These are phyloP conservation scores for Plasmodium cynomolgi DNA, from an alignment of 169 alveolate species.

Conservation along the genomic window DNA sequence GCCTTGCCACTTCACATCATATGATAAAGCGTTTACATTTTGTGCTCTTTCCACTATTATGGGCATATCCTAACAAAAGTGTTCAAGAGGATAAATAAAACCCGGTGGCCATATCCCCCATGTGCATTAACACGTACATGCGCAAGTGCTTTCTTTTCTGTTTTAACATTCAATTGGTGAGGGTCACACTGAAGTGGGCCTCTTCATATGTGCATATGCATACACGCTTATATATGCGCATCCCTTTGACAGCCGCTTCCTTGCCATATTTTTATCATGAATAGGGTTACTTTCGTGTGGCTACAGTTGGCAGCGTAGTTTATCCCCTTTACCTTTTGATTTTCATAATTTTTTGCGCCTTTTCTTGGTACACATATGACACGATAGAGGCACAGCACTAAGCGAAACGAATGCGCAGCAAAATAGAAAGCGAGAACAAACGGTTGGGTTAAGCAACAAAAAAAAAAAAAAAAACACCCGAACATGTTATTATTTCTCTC, in stretches of 20 bases:
- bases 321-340: background rate
- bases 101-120: background rate
- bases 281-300: background rate
- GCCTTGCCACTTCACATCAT: background rate
- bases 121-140: constrained; percentile 2
- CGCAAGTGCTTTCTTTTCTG: background rate
- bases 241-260: background rate
- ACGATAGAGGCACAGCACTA: background rate
- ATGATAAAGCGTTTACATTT: background rate
- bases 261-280: background rate
- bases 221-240: background rate
- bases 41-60: background rate
- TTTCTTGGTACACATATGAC: background rate
- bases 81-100: background rate
- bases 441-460: background rate
- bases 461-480: background rate
- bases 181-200: background rate
- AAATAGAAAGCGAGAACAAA: background rate
- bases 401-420: background rate
- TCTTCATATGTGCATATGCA: background rate
- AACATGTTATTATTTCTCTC: background rate
- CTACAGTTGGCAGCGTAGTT: background rate
- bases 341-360: background rate
- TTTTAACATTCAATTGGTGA: background rate
- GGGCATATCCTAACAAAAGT: background rate